Conservation (phyloP, 2,329 filamentous ascomycete genomes). For the Leptographium radiaticola region DNA sequence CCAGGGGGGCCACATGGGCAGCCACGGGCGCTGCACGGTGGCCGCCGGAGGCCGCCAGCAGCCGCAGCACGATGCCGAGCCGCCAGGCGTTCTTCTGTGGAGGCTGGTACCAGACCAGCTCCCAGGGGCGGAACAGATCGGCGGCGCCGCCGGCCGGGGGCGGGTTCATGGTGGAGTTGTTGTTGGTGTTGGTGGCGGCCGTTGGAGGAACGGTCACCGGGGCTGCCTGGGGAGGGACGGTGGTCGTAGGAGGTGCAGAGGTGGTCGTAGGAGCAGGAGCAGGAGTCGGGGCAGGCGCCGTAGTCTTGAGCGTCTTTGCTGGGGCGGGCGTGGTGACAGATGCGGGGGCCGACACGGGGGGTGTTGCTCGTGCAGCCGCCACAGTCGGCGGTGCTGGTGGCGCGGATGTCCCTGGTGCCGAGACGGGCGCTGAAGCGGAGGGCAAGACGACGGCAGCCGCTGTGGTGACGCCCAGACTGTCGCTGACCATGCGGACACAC, state of each 20-base stretch:
- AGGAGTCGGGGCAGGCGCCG: background rate
- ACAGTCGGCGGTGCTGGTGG: background rate
- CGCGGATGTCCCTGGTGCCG: too few relatives aligned
- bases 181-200: background rate
- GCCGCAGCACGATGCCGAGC: conserved; percentile 19
- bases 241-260: background rate
- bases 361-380: background rate
- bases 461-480: background rate
- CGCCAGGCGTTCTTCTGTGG: conserved; percentile 19
- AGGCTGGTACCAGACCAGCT: conserved; percentile 23
- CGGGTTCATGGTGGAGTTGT: background rate
- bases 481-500: conserved; percentile 22
- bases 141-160: conserved; percentile 2
- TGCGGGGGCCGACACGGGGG: background rate
- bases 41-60: conserved; percentile 1
- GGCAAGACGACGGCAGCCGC: background rate
- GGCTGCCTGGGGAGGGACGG: background rate
- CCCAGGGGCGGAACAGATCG: conserved; percentile 19
- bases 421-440: background rate
- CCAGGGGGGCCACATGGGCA: conserved; percentile 17
- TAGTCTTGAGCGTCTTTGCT: too few relatives aligned
- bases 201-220: background rate
- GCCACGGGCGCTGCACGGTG: conserved; percentile 11
- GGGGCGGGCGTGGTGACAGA: background rate
- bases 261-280: background rate